phyloP scores from a whole-genome alignment of 2,329 filamentous ascomycete species.

The Trichoderma oligosporum region DNA sequence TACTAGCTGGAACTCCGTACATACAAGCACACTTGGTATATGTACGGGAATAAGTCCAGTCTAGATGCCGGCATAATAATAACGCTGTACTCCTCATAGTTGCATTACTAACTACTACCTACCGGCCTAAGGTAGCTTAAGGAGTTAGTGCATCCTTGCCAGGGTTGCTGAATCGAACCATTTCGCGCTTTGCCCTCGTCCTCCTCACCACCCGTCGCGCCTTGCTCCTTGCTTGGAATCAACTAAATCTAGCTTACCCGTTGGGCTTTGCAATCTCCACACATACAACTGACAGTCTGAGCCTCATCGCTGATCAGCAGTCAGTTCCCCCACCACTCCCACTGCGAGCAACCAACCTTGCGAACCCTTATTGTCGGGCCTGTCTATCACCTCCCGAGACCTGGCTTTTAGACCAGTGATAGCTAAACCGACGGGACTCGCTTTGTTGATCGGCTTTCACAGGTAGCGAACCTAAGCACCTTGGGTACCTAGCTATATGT shows the following conservation, averaged over 20 bases:
- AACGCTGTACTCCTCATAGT: no score
- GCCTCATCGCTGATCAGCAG: conserved; percentile 17
- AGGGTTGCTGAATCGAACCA: conserved; percentile 4
- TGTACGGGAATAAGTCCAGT: no score
- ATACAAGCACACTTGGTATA: no score
- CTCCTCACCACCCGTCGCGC: neutral
- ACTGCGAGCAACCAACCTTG: neutral
- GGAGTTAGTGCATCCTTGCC: neutral
- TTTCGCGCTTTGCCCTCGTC: neutral
- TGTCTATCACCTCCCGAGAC: neutral
- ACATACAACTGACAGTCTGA: neutral
- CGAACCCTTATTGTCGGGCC: conserved; percentile 20
- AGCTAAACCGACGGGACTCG: neutral
- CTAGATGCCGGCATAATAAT: neutral
- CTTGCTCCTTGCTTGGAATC: no score
- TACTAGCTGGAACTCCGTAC: no score
- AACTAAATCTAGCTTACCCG: neutral
- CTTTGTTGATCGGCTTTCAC: neutral
- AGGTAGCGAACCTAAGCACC: no score
- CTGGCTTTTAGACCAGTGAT: neutral
- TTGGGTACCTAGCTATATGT: no score
- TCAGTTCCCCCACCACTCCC: neutral
- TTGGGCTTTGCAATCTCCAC: conserved; percentile 14
- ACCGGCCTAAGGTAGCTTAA: neutral
- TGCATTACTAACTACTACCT: no score